These are phyloP conservation scores for Uronychia setigera DNA, from an alignment of 73 alveolate species.

Conservation along the genomic window DNA sequence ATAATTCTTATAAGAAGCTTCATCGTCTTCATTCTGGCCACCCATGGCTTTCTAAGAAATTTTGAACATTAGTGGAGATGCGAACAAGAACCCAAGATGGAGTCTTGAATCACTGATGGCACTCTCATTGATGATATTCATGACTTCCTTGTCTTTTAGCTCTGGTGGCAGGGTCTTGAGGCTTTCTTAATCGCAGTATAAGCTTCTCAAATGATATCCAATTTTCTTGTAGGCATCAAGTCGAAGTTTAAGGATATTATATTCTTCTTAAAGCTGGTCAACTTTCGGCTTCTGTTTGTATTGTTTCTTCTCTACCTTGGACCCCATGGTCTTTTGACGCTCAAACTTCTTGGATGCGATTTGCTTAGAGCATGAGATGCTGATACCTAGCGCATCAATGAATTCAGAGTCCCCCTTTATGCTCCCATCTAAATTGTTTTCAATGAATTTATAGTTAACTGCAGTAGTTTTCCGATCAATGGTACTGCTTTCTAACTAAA, in stretches of 20 bases:
- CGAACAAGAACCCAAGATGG: slow-evolving; percentile 23
- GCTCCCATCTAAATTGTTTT: background rate
- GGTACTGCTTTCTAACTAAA: background rate
- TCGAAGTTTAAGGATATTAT: background rate
- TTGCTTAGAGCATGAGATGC: background rate
- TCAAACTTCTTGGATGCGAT: background rate
- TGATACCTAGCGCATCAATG: background rate
- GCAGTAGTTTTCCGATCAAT: too few relatives aligned
- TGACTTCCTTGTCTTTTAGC: background rate
- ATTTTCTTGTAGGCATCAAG: background rate
- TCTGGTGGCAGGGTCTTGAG: background rate
- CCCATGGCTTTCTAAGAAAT: background rate
- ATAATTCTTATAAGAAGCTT: background rate
- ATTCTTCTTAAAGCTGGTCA: background rate
- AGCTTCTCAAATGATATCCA: background rate
- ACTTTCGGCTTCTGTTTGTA: background rate
- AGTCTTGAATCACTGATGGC: slow-evolving; percentile 3
- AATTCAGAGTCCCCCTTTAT: background rate
- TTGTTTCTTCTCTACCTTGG: background rate
- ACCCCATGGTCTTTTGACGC: background rate
- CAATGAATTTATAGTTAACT: too few relatives aligned
- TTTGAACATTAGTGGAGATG: slow-evolving; percentile 17
- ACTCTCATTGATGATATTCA: background rate
- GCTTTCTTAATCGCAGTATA: background rate
- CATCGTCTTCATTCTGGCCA: background rate